phyloP scores from a whole-genome alignment of 192 early-diverging fungal genomes.

The Phycomyces nitens region DNA sequence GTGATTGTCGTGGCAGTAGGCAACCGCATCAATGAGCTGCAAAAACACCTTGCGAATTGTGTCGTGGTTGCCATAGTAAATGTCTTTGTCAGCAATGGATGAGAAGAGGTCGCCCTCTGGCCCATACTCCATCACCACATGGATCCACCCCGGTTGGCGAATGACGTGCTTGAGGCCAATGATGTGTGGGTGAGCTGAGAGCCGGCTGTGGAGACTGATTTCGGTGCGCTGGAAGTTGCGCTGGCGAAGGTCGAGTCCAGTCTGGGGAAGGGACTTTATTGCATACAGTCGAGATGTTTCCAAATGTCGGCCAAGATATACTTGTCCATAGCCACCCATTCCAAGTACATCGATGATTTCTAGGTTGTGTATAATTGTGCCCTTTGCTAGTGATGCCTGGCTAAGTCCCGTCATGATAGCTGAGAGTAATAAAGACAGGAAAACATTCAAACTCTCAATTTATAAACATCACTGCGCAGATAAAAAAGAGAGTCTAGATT shows the following conservation, averaged over 20 bases:
- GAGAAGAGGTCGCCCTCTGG: conserved; percentile 94
- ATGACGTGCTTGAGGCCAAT: conserved; percentile 61
- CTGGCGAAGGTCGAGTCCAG: conserved; percentile 52
- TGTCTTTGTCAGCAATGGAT: conserved; percentile 81
- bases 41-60: conserved; percentile 78
- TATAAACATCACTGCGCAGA: no score
- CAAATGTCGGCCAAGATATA: conserved; percentile 62
- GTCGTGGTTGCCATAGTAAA: conserved; percentile 61
- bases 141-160: conserved; percentile 50
- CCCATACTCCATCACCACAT: conserved; percentile 74
- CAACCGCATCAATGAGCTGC: conserved; percentile 81
- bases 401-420: background rate
- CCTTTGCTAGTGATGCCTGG: conserved; percentile 6
- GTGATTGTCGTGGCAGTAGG: conserved; percentile 62
- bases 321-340: conserved; percentile 71
- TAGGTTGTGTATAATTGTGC: conserved; percentile 14
- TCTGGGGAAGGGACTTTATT: conserved; percentile 70
- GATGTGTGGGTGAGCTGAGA: conserved; percentile 68
- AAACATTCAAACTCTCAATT: no score
- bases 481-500: no score
- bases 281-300: conserved; percentile 56
- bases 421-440: no score
- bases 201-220: conserved; percentile 59
- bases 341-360: conserved; percentile 41
- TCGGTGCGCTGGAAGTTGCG: conserved; percentile 57